phyloP scores from a whole-genome alignment of 2,329 filamentous ascomycete species.

The Exophiala viscosa region DNA sequence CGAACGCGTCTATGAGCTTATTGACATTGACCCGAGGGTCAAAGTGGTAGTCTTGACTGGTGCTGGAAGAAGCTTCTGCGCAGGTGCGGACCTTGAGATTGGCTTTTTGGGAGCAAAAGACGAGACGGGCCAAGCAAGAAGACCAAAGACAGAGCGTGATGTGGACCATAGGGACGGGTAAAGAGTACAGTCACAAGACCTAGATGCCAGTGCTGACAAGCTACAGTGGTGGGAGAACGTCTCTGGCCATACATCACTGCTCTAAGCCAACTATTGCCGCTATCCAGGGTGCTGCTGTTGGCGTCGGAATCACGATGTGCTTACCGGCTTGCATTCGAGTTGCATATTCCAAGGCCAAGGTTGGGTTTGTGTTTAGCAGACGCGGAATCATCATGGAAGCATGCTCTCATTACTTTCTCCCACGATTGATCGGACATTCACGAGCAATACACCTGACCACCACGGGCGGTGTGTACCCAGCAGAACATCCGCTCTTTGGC shows the following conservation, averaged over 20 bases:
- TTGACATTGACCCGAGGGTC: constrained; percentile 55
- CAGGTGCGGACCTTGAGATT: constrained; percentile 56
- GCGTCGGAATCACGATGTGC: constrained; percentile 61
- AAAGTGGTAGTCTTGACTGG: constrained; percentile 55
- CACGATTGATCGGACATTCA: constrained; percentile 61
- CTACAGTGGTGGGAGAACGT: constrained; percentile 49
- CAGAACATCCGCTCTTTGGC: constrained; percentile 49
- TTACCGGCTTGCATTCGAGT: constrained; percentile 53
- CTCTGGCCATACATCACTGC: constrained; percentile 56
- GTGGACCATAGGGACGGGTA: constrained; percentile 30
- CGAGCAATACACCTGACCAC: constrained; percentile 63
- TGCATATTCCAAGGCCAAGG: constrained; percentile 55
- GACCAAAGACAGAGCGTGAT: constrained; percentile 26
- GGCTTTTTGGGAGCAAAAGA: constrained; percentile 27
- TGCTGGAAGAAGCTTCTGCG: constrained; percentile 54
- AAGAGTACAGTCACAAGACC: neutral
- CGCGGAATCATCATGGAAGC: constrained; percentile 68
- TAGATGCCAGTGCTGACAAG: constrained; percentile 5
- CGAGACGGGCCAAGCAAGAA: constrained; percentile 11
- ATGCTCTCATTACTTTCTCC: constrained; percentile 65
- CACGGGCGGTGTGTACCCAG: constrained; percentile 59
- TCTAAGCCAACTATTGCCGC: constrained; percentile 58
- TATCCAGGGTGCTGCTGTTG: constrained; percentile 58
- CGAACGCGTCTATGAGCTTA: constrained; percentile 49
- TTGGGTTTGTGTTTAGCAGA: constrained; percentile 68